Percentiles rank a stretch among this genome's conserved stretches.
phyloP scores from a whole-genome alignment of 2,329 filamentous ascomycete genomes.

The Verticillium tricorpus region DNA sequence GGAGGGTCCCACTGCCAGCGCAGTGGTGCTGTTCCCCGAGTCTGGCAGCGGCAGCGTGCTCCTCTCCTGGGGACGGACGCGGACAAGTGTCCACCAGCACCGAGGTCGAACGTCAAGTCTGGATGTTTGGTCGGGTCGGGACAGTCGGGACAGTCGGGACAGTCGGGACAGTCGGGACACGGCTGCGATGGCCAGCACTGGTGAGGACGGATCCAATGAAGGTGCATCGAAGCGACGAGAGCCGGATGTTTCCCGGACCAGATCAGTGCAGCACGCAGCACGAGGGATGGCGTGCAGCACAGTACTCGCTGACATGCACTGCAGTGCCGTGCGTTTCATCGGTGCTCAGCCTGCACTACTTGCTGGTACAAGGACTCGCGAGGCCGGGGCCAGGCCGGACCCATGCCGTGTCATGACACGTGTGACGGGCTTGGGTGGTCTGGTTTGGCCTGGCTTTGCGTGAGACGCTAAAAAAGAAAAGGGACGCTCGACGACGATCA shows the following conservation, averaged over 20 bases:
- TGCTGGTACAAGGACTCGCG: no score
- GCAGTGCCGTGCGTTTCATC: background rate
- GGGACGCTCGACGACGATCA: background rate
- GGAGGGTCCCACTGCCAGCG: background rate
- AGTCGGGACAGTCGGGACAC: no score
- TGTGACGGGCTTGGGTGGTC: background rate
- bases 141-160: no score
- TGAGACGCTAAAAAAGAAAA: constrained; percentile 1
- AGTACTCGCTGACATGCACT: background rate
- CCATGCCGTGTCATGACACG: background rate
- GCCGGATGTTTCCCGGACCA: background rate
- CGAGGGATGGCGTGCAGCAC: no score
- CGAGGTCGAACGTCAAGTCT: background rate
- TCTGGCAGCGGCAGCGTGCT: background rate
- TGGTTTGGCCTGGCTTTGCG: background rate
- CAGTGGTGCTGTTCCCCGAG: background rate
- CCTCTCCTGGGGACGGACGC: background rate
- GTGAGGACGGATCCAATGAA: background rate
- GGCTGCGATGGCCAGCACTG: background rate
- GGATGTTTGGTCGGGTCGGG: background rate
- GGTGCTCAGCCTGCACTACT: background rate
- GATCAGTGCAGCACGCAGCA: background rate
- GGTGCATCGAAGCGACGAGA: background rate
- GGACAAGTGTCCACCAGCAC: background rate
- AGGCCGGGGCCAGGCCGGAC: background rate